A percentile compares a stretch with the other conserved stretches of the same genome.
Evolutionary conservation across 2,329 filamentous ascomycete species (phyloP).

Genomic region (Trichoderma sp.): DNA sequence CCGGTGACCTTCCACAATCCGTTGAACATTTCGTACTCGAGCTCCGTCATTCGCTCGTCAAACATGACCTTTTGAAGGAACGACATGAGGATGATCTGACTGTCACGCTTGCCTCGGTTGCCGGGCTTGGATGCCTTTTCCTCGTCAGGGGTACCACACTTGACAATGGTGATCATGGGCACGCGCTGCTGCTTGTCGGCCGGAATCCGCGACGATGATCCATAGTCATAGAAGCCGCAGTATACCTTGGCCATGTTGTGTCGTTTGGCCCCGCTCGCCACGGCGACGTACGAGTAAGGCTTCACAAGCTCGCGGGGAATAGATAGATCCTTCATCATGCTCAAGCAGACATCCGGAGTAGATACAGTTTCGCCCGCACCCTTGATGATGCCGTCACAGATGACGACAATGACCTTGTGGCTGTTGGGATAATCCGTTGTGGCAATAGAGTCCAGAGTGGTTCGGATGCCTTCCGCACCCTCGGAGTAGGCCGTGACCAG

Average conservation of each 20-base stretch:
- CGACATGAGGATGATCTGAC: slow-evolving; percentile 98
- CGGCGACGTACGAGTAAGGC: slow-evolving; percentile 93
- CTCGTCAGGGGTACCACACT: slow-evolving; percentile 92
- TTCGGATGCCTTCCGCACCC: slow-evolving; percentile 87
- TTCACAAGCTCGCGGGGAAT: slow-evolving; percentile 79
- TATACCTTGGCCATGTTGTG: slow-evolving; percentile 99
- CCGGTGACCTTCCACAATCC: slow-evolving; percentile 98
- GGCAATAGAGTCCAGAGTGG: slow-evolving; percentile 92
- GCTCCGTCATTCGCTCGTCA: slow-evolving; percentile 98
- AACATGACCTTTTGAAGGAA: slow-evolving; percentile 99
- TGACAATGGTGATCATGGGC: slow-evolving; percentile 95
- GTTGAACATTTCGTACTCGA: slow-evolving; percentile 99
- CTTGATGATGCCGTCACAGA: slow-evolving; percentile 98
- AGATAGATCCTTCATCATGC: slow-evolving; percentile 93
- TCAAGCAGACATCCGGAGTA: slow-evolving; percentile 85
- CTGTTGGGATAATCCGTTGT: slow-evolving; percentile 99
- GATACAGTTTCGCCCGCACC: slow-evolving; percentile 84
- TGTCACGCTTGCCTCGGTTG: slow-evolving; percentile 97
- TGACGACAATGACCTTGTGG: slow-evolving; percentile 93
- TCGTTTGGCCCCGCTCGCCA: slow-evolving; percentile 91
- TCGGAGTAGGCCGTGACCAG: slow-evolving; percentile 97
- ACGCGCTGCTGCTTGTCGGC: slow-evolving; percentile 90
- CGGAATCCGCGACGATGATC: slow-evolving; percentile 75
- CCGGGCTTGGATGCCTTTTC: slow-evolving; percentile 80
- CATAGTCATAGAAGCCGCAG: slow-evolving; percentile 97